Conservation (phyloP, 1,284 basidiomycete species). For the Leccinum huronense region DNA sequence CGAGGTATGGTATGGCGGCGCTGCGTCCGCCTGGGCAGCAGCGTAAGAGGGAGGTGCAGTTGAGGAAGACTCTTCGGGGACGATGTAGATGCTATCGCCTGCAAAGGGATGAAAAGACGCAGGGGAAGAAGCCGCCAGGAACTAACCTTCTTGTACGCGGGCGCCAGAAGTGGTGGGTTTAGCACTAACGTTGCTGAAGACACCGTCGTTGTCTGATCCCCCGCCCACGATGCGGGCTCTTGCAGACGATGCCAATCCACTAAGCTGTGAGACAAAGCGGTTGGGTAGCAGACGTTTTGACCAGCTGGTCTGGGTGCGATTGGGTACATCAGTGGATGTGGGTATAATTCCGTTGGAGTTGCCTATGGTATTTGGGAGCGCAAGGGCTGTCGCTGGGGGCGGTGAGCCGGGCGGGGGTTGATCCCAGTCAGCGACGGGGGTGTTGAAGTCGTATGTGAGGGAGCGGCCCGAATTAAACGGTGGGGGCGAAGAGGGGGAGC, state of each 20-base stretch:
- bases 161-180: constrained; percentile 67
- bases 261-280: constrained; percentile 45
- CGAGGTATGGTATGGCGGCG: constrained; percentile 98
- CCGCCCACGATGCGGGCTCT: constrained; percentile 52
- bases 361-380: constrained; percentile 67
- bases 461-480: constrained; percentile 26
- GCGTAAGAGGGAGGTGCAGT: constrained; percentile 90
- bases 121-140: constrained; percentile 1
- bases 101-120: constrained; percentile 3
- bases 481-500: constrained; percentile 33
- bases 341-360: constrained; percentile 84
- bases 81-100: constrained; percentile 73
- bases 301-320: constrained; percentile 36
- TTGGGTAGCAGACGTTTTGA: constrained; percentile 65
- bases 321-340: constrained; percentile 40
- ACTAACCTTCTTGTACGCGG: constrained; percentile 62
- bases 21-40: constrained; percentile 88
- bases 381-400: constrained; percentile 60
- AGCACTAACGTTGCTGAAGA: constrained; percentile 94
- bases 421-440: constrained; percentile 69
- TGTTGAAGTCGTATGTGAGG: constrained; percentile 81
- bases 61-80: constrained; percentile 77
- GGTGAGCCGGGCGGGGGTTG: constrained; percentile 85
- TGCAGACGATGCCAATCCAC: constrained; percentile 37
- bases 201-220: constrained; percentile 85